These are phyloP conservation scores for Ceratocystis ficicola DNA, from an alignment of 2,329 filamentous ascomycete genomes.

Conservation along the genomic window DNA sequence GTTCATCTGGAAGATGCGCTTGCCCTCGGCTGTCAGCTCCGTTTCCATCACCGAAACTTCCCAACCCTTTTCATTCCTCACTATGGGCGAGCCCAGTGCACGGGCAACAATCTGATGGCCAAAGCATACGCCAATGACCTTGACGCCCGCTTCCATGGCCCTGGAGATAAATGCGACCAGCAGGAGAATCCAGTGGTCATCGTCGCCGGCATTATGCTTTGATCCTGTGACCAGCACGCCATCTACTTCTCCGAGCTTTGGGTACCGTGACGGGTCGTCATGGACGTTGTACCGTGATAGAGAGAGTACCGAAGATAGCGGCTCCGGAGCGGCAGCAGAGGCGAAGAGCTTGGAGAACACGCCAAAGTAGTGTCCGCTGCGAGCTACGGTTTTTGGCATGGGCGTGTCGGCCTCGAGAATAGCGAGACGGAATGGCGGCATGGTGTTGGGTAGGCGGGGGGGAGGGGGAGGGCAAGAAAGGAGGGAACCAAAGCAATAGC, in stretches of 20 bases:
- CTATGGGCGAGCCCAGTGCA: conserved; percentile 56
- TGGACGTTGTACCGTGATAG: conserved; percentile 59
- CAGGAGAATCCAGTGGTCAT: conserved; percentile 62
- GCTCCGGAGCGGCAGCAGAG: conserved; percentile 35
- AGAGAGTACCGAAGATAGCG: conserved; percentile 38
- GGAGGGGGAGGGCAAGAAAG: no score
- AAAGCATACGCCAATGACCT: conserved; percentile 72
- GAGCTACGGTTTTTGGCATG: conserved; percentile 47
- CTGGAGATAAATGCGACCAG: conserved; percentile 55
- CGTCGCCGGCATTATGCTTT: conserved; percentile 62
- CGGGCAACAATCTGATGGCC: conserved; percentile 76
- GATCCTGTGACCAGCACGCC: conserved; percentile 69
- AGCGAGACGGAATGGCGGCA: conserved; percentile 58
- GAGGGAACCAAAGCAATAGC: no score
- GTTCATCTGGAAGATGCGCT: conserved; percentile 56
- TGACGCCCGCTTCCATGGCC: conserved; percentile 50
- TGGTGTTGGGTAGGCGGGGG: background rate
- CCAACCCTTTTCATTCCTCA: conserved; percentile 58
- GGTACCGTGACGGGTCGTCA: conserved; percentile 47
- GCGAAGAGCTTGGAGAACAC: conserved; percentile 52
- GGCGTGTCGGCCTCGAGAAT: conserved; percentile 82
- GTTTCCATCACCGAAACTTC: conserved; percentile 65
- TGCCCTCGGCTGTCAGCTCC: conserved; percentile 55
- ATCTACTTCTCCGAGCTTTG: conserved; percentile 61
- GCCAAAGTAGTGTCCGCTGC: conserved; percentile 61